These are phyloP conservation scores for Elaeagnus macrophylla DNA, from an alignment of 306 rosid genomes.

Conservation along the genomic window DNA sequence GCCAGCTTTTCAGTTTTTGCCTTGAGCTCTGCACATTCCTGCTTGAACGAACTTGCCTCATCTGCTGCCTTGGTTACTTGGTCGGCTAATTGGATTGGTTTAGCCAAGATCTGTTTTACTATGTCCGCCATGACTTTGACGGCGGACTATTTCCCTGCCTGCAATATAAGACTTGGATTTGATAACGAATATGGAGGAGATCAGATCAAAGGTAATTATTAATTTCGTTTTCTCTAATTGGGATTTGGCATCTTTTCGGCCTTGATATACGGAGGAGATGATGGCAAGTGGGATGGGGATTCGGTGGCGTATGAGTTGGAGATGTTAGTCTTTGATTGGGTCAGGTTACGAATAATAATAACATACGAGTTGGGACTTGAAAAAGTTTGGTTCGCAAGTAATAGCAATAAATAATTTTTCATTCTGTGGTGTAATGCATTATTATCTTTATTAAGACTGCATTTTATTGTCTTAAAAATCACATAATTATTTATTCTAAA, in stretches of 20 bases:
- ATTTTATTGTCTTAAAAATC: too few species aligned
- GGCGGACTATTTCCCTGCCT: constrained; percentile 21
- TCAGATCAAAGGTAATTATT: constrained; percentile 11
- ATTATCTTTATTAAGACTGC: too few species aligned
- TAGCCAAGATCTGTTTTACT: constrained; percentile 58
- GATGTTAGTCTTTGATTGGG: neutral
- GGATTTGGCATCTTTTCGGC: neutral
- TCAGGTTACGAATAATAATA: neutral
- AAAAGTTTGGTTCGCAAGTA: too few species aligned
- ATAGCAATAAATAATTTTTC: too few species aligned
- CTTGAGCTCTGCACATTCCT: constrained; percentile 59
- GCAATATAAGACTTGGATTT: neutral
- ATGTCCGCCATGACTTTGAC: constrained; percentile 57
- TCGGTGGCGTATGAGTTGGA: neutral
- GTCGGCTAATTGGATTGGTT: constrained; percentile 76
- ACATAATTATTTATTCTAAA: too few species aligned
- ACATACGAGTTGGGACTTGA: too few species aligned
- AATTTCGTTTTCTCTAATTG: neutral
- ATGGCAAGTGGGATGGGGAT: constrained; percentile 11
- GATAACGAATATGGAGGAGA: neutral
- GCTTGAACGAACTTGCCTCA: constrained; percentile 56
- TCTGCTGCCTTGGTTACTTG: constrained; percentile 66
- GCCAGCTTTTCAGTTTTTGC: constrained; percentile 73
- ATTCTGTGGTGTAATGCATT: too few species aligned
- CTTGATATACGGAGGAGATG: constrained; percentile 21